Percentiles rank a stretch among this genome's conserved stretches.
phyloP scores from a whole-genome alignment of 345 rosid genomes.

The Bruguiera parviflora region DNA sequence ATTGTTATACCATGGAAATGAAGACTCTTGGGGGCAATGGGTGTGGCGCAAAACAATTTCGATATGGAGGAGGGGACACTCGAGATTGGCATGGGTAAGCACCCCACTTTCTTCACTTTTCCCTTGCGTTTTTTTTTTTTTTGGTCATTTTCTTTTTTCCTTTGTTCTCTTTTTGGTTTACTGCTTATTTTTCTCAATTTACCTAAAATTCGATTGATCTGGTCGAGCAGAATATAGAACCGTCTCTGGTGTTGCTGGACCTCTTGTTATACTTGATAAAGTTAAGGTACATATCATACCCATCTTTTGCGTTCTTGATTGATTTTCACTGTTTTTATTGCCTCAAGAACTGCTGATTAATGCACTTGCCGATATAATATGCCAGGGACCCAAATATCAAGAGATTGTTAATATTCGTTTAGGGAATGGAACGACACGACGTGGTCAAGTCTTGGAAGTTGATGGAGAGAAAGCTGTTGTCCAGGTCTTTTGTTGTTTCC shows the following conservation, averaged over 20 bases:
- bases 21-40: constrained; percentile 39
- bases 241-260: constrained; percentile 97
- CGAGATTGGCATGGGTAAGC: constrained; percentile 89
- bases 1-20: neutral
- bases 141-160: neutral
- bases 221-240: constrained; percentile 74
- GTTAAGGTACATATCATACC: constrained; percentile 58
- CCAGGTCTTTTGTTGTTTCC: constrained; percentile 48
- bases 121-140: neutral
- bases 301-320: neutral
- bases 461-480: constrained; percentile 99
- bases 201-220: neutral
- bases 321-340: neutral
- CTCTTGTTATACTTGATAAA: constrained; percentile 87
- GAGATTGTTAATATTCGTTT: constrained; percentile 93
- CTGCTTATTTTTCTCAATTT: neutral
- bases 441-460: constrained; percentile 97
- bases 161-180: neutral
- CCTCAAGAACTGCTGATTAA: neutral
- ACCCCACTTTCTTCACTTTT: neutral
- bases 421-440: constrained; percentile 88
- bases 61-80: constrained; percentile 70
- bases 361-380: constrained; percentile 4
- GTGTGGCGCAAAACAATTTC: constrained; percentile 42
- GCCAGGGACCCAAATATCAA: constrained; percentile 92